A percentile compares a stretch with the other conserved stretches of the same genome.
phyloP scores from a whole-genome alignment of 2,329 filamentous ascomycete genomes.

The Chaetomium globosum region DNA sequence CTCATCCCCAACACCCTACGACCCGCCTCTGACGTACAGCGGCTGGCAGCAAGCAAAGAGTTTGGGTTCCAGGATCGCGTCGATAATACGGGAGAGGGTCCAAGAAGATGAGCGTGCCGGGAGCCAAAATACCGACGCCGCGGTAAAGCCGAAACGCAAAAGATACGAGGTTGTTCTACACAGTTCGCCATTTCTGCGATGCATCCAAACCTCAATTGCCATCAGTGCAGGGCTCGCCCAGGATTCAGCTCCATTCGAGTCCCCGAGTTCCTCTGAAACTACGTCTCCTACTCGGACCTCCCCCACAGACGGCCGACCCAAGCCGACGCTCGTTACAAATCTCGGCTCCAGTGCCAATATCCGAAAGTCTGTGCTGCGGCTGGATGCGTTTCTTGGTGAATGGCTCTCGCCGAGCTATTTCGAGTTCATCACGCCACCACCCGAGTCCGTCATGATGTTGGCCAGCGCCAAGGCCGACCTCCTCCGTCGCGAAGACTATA shows the following conservation, averaged over 20 bases:
- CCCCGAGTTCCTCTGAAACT: conserved; percentile 8
- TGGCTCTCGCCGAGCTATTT: conserved; percentile 95
- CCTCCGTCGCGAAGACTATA: conserved; percentile 72
- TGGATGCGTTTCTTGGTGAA: conserved; percentile 93
- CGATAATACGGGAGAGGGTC: conserved; percentile 62
- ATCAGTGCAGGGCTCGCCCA: conserved; percentile 83
- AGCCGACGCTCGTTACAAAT: conserved; percentile 30
- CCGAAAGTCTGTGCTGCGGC: conserved; percentile 67
- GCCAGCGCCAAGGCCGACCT: conserved; percentile 86
- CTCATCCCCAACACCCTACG: conserved; percentile 89
- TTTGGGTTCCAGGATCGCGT: conserved; percentile 81
- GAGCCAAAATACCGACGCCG: conserved; percentile 31
- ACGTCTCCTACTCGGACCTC: conserved; percentile 38
- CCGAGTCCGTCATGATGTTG: conserved; percentile 83
- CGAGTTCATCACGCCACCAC: conserved; percentile 86
- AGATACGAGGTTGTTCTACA: conserved; percentile 82
- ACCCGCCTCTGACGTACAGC: conserved; percentile 90
- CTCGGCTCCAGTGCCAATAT: conserved; percentile 37
- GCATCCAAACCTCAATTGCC: conserved; percentile 86
- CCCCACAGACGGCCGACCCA: conserved; percentile 34
- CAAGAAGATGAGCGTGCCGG: conserved; percentile 48
- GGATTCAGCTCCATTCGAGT: conserved; percentile 45
- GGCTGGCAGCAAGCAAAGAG: conserved; percentile 87
- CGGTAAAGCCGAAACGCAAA: conserved; percentile 46
- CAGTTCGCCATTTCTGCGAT: conserved; percentile 90